Percentiles rank a stretch among this genome's conserved stretches.
These are phyloP conservation scores for Colletotrichum sp. DNA, from an alignment of 2,329 filamentous ascomycete species.

Conservation along the genomic window DNA sequence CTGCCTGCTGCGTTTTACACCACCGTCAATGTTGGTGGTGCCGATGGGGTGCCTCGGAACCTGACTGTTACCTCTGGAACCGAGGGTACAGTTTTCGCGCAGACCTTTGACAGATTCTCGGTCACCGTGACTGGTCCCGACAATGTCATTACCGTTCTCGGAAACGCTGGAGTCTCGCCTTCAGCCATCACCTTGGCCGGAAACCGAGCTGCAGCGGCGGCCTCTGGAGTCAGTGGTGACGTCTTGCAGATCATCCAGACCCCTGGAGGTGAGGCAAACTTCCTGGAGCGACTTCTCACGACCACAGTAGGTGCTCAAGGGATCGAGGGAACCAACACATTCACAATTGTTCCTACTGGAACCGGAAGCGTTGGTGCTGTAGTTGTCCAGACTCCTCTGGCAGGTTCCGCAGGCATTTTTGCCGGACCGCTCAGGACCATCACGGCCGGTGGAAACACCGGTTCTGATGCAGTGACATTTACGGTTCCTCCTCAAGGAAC, in stretches of 20 bases:
- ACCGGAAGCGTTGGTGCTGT: conserved; percentile 1
- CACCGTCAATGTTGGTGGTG: conserved; percentile 7
- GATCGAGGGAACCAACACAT: background rate
- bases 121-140: conserved; percentile 1
- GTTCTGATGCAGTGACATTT: background rate
- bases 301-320: background rate
- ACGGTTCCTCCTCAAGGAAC: conserved; percentile 5
- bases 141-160: conserved; percentile 7
- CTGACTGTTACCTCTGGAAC: background rate
- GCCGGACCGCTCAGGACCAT: background rate
- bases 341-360: conserved; percentile 1
- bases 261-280: background rate
- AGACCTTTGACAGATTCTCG: conserved; percentile 10
- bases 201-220: background rate
- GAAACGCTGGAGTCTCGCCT: conserved; percentile 3
- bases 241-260: conserved; percentile 11
- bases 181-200: background rate
- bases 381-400: background rate
- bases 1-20: background rate
- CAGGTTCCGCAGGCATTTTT: background rate
- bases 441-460: conserved; percentile 5
- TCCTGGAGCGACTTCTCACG: background rate
- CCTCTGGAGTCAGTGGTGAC: background rate
- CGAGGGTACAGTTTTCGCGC: background rate
- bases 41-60: conserved; percentile 8